phyloP scores from a whole-genome alignment of 345 rosid species.

The Turnera subulata region DNA sequence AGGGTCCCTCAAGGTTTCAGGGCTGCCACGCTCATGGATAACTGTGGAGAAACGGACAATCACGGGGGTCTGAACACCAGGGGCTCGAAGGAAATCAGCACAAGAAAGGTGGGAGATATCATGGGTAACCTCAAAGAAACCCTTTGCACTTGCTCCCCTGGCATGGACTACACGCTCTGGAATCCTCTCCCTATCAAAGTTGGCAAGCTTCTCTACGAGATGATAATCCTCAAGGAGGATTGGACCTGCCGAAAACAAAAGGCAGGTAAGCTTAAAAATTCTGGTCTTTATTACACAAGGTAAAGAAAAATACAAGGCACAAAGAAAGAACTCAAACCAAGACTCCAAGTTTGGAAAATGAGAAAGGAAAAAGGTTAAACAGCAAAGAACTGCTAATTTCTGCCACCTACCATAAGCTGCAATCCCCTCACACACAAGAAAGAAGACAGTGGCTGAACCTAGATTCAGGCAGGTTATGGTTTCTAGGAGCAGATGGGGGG shows the following conservation, averaged over 20 bases:
- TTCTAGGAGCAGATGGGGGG: no score
- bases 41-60: constrained; percentile 98
- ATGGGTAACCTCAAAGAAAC: constrained; percentile 97
- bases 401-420: no score
- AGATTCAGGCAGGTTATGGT: no score
- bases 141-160: constrained; percentile 98
- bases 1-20: constrained; percentile 93
- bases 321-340: not conserved
- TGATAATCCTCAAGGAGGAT: constrained; percentile 96
- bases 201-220: constrained; percentile 86
- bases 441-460: no score
- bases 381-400: no score
- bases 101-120: constrained; percentile 68
- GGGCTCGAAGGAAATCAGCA: constrained; percentile 94
- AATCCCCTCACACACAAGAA: no score
- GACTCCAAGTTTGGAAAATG: not conserved
- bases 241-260: constrained; percentile 51
- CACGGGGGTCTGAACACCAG: constrained; percentile 92
- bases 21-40: constrained; percentile 98
- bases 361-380: no score
- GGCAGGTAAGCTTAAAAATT: not conserved
- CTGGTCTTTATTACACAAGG: not conserved
- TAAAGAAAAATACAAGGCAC: not conserved
- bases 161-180: constrained; percentile 99
- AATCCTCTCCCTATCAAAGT: constrained; percentile 86